phyloP scores from a whole-genome alignment of 2,329 filamentous ascomycete species.

The Aspergillus melleus region DNA sequence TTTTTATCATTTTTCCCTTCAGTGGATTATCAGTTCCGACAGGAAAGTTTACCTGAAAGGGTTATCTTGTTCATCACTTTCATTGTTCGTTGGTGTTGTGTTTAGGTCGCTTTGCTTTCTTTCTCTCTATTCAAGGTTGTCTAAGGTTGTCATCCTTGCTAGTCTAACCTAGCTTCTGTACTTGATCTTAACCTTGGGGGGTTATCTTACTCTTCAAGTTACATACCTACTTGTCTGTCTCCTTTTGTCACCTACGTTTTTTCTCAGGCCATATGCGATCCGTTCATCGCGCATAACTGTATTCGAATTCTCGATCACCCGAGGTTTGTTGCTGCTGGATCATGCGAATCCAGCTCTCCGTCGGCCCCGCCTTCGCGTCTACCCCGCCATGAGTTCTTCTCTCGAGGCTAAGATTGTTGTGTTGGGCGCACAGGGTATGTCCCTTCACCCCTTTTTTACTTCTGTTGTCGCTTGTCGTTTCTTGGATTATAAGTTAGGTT shows the following conservation, averaged over 20 bases:
- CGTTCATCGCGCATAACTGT: neutral
- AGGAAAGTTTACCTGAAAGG: too few relatives aligned
- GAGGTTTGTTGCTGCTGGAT: conserved; percentile 16
- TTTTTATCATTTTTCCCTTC: too few relatives aligned
- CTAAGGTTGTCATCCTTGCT: neutral
- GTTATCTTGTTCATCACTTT: too few relatives aligned
- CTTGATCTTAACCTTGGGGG: too few relatives aligned
- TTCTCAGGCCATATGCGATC: too few relatives aligned
- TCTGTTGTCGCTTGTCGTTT: neutral
- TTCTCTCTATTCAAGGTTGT: neutral
- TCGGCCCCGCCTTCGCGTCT: conserved; percentile 26
- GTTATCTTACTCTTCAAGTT: too few relatives aligned
- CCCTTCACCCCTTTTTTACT: neutral
- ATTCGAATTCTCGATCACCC: neutral
- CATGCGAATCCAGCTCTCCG: conserved; percentile 31
- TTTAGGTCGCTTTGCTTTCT: neutral
- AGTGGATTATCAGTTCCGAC: too few relatives aligned
- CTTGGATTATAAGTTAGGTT: neutral
- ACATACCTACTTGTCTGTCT: neutral
- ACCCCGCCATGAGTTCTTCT: conserved; percentile 46
- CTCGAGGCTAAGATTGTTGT: conserved; percentile 56
- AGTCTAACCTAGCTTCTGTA: too few relatives aligned
- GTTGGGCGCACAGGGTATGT: conserved; percentile 50
- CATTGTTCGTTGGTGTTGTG: too few relatives aligned
- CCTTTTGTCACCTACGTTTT: too few relatives aligned